Evolutionary conservation across 352 stramenopile genomes (phyloP).

Genomic region (Blastocystis sp.): DNA sequence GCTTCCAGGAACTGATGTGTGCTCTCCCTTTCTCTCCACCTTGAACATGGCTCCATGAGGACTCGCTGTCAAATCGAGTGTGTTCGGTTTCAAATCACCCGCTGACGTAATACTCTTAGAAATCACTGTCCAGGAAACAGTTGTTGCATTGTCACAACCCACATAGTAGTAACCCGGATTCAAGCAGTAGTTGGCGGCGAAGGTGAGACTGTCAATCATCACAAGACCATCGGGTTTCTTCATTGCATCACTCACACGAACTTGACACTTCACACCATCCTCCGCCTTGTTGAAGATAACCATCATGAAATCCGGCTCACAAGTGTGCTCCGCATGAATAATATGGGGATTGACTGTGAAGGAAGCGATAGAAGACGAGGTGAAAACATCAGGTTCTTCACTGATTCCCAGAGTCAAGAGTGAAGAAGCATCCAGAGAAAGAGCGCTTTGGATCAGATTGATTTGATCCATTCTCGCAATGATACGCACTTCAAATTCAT

Average conservation of each 20-base stretch:
- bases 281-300: neutral
- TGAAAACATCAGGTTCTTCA: no score
- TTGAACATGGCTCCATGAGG: neutral
- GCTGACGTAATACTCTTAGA: no score
- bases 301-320: neutral
- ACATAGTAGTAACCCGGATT: slow-evolving; percentile 27
- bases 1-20: neutral
- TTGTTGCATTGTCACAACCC: neutral
- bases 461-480: no score
- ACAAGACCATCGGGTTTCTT: neutral
- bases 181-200: neutral
- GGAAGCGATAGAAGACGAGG: no score
- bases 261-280: neutral
- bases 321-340: no score
- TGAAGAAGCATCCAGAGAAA: no score
- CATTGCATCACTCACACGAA: neutral
- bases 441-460: no score
- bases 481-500: no score
- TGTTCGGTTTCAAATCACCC: no score
- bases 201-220: neutral
- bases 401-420: no score
- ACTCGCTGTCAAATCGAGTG: neutral
- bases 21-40: neutral
- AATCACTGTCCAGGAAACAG: no score
- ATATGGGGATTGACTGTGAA: no score